Base-by-base conservation (phyloP, 345 rosid genomes). In the Eucalyptus sp. region DNA sequence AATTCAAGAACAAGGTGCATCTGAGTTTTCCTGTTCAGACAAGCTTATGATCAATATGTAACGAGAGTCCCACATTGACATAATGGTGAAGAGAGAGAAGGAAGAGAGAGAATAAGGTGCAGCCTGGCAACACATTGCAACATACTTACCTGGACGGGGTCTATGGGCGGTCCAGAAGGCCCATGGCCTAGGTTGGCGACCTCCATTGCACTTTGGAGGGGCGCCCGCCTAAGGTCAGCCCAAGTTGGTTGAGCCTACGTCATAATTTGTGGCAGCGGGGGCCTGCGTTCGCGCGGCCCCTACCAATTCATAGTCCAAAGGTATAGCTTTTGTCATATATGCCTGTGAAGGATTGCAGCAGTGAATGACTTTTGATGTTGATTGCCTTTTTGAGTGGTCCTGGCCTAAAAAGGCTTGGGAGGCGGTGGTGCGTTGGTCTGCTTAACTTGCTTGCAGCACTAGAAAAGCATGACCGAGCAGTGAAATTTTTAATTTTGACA, bases 221-320 rank as follows among this genome's bases (percentile, higher is more conserved):
- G 48, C 29, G 27, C 48, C 43, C 48, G 48, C 9, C 48, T 76
- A 41, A 76, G 83, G 83, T 76, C 83, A 76, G 83, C 48, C 48
- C 83, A 76, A 76, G 83, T 76, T 76, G 83, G 83, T 43, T 76
- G 83, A 76, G 83, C 83, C 83, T 76, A 41, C 48, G 83, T 76
- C 83, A 20, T 76, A 41, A 76, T 76, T 76, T 76, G 83, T 76
- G 83, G 29, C 9, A 41, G 83, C 15, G 48, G 83, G 83, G 83
- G 83, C 83, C 48, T 41, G 83, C 83, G 83, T 76, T 20, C 83
- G 83, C 83, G 48, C 83, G 25, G 25, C 81, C 44, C 81, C 81
- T 71, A 33, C 0, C 37, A 17, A 18, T 17, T 3, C 0, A 4
- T 7, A 66, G 22, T 66, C 6, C 29, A 0, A 56, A 24, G 0